Conservation (phyloP, 306 rosid species). For the Quercus aquifolioides region DNA sequence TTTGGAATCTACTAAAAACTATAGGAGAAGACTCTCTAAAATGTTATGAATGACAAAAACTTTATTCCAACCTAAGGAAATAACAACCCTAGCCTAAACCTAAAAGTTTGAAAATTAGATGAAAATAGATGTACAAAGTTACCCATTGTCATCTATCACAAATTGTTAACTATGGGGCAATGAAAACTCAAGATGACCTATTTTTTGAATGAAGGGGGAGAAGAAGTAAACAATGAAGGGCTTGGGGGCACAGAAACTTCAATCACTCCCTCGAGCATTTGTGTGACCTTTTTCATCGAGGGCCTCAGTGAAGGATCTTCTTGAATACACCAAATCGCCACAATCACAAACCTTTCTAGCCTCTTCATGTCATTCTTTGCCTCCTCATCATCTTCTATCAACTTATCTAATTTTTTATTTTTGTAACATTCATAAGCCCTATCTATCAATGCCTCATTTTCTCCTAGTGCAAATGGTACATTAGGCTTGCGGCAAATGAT, state of each 20-base stretch:
- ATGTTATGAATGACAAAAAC: too few species aligned
- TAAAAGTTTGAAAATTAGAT: too few species aligned
- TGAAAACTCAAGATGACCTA: too few species aligned
- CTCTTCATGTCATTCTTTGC: constrained; percentile 21
- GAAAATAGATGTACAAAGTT: too few species aligned
- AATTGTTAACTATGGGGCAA: too few species aligned
- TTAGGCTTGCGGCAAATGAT: constrained; percentile 8
- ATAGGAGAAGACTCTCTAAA: too few species aligned
- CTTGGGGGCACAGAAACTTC: constrained; percentile 26
- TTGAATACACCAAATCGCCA: constrained; percentile 27
- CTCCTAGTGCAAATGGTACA: constrained; percentile 2
- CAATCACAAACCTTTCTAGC: constrained; percentile 16
- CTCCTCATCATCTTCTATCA: constrained; percentile 17
- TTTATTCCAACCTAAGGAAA: too few species aligned
- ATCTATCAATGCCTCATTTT: constrained; percentile 5
- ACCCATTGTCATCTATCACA: too few species aligned
- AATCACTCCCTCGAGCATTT: constrained; percentile 22
- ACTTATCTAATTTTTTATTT: background rate
- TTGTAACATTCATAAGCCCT: constrained; percentile 11
- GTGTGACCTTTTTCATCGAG: constrained; percentile 22
- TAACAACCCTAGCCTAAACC: too few species aligned
- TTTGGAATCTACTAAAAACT: too few species aligned
- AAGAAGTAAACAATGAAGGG: constrained; percentile 10
- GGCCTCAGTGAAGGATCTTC: constrained; percentile 28
- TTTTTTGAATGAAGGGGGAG: too few species aligned